Evolutionary conservation across 495 filamentous ascomycete genomes (phyloP).

Genomic region (Aspergillus coremiiformis): DNA sequence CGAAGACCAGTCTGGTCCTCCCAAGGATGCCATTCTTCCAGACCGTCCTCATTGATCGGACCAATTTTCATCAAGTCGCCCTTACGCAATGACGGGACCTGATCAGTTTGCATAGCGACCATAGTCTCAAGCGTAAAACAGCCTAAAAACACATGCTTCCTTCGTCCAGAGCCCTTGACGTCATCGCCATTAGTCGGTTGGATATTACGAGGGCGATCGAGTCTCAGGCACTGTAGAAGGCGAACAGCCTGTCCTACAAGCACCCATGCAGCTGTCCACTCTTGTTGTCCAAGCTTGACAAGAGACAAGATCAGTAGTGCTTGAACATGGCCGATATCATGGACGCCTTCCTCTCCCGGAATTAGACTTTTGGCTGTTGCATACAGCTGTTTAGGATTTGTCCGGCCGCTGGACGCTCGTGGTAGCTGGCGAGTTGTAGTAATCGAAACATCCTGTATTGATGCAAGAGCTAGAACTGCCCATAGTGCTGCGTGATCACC

Average conservation of each 20-base stretch:
- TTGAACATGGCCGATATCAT: constrained; percentile 54
- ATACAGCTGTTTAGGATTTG: constrained; percentile 40
- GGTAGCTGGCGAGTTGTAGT: constrained; percentile 24
- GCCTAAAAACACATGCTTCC: constrained; percentile 48
- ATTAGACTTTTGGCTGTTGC: constrained; percentile 47
- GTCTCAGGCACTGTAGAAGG: constrained; percentile 40
- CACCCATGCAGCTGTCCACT: constrained; percentile 50
- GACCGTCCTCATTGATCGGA: constrained; percentile 50
- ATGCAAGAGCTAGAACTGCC: constrained; percentile 50
- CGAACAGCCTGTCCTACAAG: constrained; percentile 55
- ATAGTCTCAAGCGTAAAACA: constrained; percentile 61
- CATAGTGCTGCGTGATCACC: constrained; percentile 57
- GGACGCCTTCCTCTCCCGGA: constrained; percentile 44
- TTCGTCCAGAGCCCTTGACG: constrained; percentile 22
- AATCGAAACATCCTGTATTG: constrained; percentile 41
- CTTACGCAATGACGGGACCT: constrained; percentile 44
- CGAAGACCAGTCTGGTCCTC: constrained; percentile 35
- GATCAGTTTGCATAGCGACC: constrained; percentile 45
- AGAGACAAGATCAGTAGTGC: constrained; percentile 55
- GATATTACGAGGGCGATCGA: constrained; percentile 21
- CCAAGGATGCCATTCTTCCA: constrained; percentile 71
- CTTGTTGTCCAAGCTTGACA: constrained; percentile 48
- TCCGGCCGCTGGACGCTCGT: constrained; percentile 10
- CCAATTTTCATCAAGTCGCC: constrained; percentile 40
- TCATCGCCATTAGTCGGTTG: constrained; percentile 12